Evolutionary conservation across 805 yeast species (phyloP).

Genomic region (Metschnikowia santaceciliae): DNA sequence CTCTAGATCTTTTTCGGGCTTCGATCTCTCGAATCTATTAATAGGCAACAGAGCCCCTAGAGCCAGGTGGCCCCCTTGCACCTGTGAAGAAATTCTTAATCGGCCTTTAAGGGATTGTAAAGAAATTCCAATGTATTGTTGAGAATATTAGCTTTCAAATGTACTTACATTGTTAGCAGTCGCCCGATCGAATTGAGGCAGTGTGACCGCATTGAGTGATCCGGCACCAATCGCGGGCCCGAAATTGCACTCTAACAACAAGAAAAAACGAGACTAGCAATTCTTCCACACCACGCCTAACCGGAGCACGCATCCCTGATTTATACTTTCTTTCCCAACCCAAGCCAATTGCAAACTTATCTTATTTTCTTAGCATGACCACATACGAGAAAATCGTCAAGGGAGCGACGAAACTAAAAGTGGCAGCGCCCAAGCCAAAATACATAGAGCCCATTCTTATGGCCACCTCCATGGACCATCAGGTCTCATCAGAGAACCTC

Average conservation of each 20-base stretch:
- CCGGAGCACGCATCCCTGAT: not conserved
- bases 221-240: conserved; percentile 5
- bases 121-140: not conserved
- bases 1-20: not conserved
- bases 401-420: conserved; percentile 48
- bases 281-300: not conserved
- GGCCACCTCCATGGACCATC: conserved; percentile 53
- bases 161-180: not conserved
- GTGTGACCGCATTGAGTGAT: conserved; percentile 1
- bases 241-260: conserved; percentile 2
- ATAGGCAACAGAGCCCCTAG: not conserved
- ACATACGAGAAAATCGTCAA: conserved; percentile 68
- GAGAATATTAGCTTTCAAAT: not conserved
- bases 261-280: conserved; percentile 3
- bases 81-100: not conserved
- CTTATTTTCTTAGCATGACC: conserved; percentile 11
- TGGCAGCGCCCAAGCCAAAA: conserved; percentile 97
- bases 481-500: conserved; percentile 48
- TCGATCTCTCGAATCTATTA: not conserved
- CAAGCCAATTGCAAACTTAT: not conserved
- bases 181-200: not conserved
- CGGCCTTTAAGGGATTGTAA: too few species aligned
- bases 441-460: conserved; percentile 89
- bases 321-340: not conserved
- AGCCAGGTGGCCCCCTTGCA: too few species aligned